Percentiles rank a stretch among this genome's conserved stretches.
Evolutionary conservation across 1,284 basidiomycete genomes (phyloP).

Genomic region (Coniferiporia weirii): DNA sequence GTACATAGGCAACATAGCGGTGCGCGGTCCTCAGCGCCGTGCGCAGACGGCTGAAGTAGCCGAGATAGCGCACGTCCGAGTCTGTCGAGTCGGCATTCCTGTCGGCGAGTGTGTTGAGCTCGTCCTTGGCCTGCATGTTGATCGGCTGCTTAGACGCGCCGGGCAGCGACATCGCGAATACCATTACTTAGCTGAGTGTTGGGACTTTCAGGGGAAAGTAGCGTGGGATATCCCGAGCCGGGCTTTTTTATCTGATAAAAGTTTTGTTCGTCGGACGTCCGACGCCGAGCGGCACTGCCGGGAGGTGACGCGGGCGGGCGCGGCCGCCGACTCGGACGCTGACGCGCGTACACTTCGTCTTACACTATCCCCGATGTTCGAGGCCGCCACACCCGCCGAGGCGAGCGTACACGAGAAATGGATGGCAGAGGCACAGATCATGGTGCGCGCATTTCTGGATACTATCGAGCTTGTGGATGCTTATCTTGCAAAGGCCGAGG

Average conservation of each 20-base stretch:
- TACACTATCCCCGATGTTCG: too few species aligned
- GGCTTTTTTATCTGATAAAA: not conserved
- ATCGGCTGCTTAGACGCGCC: conserved; percentile 8
- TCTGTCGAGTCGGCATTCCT: conserved; percentile 58
- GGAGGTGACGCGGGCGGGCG: too few species aligned
- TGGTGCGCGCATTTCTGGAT: conserved; percentile 1
- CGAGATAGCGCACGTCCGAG: conserved; percentile 61
- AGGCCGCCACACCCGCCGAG: not conserved
- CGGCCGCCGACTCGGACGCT: too few species aligned
- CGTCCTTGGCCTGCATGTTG: conserved; percentile 13
- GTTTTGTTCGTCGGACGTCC: not conserved
- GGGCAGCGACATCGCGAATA: conserved; percentile 9
- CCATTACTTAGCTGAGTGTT: not conserved
- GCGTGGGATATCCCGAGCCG: not conserved
- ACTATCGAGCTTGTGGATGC: not conserved
- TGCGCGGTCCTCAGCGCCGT: conserved; percentile 72
- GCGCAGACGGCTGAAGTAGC: conserved; percentile 74
- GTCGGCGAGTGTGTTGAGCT: conserved; percentile 43
- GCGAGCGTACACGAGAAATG: conserved; percentile 8
- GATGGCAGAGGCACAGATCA: conserved; percentile 15
- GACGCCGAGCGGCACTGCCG: not conserved
- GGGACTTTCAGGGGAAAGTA: not conserved
- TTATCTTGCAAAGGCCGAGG: conserved; percentile 55
- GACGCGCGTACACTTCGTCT: too few species aligned
- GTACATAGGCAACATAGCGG: conserved; percentile 78